Evolutionary conservation across 495 filamentous ascomycete genomes (phyloP).

Genomic region (Podospora conica): DNA sequence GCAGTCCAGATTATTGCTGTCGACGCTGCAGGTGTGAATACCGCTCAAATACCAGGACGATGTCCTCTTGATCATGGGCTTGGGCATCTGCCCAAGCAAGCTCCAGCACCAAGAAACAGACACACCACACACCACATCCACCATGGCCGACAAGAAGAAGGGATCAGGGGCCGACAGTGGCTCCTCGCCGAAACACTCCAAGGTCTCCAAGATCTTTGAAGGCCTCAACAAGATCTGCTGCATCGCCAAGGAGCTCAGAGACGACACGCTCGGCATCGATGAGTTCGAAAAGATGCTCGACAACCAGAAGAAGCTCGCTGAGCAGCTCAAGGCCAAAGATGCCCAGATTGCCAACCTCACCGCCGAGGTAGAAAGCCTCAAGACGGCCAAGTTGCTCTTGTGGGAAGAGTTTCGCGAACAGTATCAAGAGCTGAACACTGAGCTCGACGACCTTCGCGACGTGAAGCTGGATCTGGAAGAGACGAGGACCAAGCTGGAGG

Average conservation of each 20-base stretch:
- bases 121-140: background rate
- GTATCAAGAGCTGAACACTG: background rate
- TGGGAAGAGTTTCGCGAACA: conserved; percentile 2
- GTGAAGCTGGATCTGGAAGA: background rate
- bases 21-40: background rate
- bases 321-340: background rate
- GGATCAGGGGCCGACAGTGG: background rate
- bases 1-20: background rate
- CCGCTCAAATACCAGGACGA: background rate
- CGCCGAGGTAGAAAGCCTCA: background rate
- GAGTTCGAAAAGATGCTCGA: background rate
- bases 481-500: background rate
- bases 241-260: background rate
- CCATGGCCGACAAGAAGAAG: conserved; percentile 1
- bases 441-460: background rate
- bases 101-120: background rate
- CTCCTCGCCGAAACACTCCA: background rate
- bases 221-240: conserved; percentile 3
- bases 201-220: conserved; percentile 4
- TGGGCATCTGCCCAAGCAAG: background rate
- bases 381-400: background rate
- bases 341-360: background rate
- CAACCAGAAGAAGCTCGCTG: background rate
- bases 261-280: background rate
- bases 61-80: background rate